Conservation (phyloP, 352 stramenopile genomes). For the Phytophthora melonis region DNA sequence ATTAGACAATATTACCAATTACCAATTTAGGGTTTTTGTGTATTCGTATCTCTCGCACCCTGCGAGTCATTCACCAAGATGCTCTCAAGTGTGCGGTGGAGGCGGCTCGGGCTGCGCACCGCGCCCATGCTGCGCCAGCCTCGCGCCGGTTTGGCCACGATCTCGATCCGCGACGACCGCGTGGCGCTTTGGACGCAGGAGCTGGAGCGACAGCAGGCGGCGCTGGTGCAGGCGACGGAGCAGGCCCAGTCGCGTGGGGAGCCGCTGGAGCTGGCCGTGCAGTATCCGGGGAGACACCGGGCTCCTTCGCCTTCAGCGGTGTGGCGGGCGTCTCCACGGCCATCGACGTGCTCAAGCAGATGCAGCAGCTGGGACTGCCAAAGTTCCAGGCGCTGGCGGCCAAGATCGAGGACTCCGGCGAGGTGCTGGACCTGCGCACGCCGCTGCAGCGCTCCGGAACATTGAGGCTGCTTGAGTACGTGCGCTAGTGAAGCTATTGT, state of each 20-base stretch:
- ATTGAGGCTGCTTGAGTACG: slow-evolving; percentile 75
- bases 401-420: slow-evolving; percentile 45
- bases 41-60: background rate
- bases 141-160: slow-evolving; percentile 28
- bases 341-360: slow-evolving; percentile 71
- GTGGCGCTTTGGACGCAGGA: slow-evolving; percentile 65
- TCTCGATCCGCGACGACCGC: slow-evolving; percentile 58
- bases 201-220: slow-evolving; percentile 54
- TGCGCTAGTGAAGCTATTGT: background rate
- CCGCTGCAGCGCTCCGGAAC: slow-evolving; percentile 56
- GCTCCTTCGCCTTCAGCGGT: slow-evolving; percentile 54
- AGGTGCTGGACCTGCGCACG: slow-evolving; percentile 65
- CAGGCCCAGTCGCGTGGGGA: slow-evolving; percentile 23
- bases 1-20: too few relatives aligned
- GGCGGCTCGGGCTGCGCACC: slow-evolving; percentile 9
- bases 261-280: slow-evolving; percentile 59
- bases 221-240: slow-evolving; percentile 15
- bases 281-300: slow-evolving; percentile 31
- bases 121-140: slow-evolving; percentile 18
- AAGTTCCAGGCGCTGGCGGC: slow-evolving; percentile 71
- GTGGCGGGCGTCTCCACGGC: slow-evolving; percentile 53
- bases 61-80: slow-evolving; percentile 23
- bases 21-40: background rate
- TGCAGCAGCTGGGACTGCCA: slow-evolving; percentile 58
- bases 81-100: slow-evolving; percentile 27